phyloP scores from a whole-genome alignment of 768 basidiomycete genomes.

The Kwoniella sp. region DNA sequence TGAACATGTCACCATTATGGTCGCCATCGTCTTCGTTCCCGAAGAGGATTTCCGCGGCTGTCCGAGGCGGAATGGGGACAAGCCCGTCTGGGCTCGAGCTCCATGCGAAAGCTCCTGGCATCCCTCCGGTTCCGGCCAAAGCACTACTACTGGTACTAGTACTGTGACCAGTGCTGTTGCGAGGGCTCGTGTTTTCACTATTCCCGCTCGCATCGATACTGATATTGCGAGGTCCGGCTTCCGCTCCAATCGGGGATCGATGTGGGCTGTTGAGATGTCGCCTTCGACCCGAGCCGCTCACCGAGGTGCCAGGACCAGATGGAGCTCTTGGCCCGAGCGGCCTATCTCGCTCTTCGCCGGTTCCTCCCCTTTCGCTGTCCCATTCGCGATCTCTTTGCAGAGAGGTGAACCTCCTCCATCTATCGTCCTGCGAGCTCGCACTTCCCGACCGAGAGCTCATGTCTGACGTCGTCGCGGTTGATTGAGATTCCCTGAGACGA shows the following conservation, averaged over 20 bases:
- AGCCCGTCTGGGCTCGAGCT: not conserved
- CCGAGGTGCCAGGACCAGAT: too few species aligned
- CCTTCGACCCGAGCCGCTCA: too few species aligned
- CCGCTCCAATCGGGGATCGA: too few species aligned
- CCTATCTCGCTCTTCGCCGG: conserved; percentile 9
- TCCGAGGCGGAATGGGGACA: too few species aligned
- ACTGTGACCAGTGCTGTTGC: too few species aligned
- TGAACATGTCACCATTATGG: too few species aligned
- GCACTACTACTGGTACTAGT: not conserved
- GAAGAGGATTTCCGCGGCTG: too few species aligned
- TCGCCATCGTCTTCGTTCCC: too few species aligned
- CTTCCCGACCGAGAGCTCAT: conserved; percentile 13
- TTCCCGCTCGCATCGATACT: not conserved
- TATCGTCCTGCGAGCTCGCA: conserved; percentile 15
- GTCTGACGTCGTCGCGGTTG: not conserved
- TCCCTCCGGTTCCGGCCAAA: too few species aligned
- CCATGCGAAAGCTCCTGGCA: not conserved
- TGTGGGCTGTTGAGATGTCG: too few species aligned
- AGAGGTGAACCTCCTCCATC: not conserved
- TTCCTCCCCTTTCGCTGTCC: not conserved
- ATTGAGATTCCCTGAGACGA: conserved; percentile 1
- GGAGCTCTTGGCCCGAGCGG: conserved; percentile 16
- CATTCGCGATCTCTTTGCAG: not conserved
- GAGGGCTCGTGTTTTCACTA: too few species aligned
- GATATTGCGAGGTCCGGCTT: too few species aligned